Percentiles rank a stretch among this genome's conserved stretches.
Conservation (phyloP, 805 yeast genomes). For the Cyberlindnera nakhonratchasimensis region DNA sequence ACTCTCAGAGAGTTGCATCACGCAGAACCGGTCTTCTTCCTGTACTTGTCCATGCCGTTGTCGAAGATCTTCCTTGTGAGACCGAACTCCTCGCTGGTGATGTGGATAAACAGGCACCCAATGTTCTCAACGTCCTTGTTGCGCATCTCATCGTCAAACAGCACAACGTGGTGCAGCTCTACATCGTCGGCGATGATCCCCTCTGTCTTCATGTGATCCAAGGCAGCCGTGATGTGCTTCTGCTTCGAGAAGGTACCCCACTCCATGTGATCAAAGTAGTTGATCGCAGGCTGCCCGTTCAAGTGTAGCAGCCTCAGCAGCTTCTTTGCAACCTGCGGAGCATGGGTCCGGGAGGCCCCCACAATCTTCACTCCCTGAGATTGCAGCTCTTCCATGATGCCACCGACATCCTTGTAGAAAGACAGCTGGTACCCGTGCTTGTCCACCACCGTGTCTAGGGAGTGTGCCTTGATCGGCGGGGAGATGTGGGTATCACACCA, state of each 20-base stretch:
- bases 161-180: conserved; percentile 36
- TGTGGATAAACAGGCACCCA: conserved; percentile 67
- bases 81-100: conserved; percentile 43
- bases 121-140: conserved; percentile 70
- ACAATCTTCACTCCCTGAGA: conserved; percentile 48
- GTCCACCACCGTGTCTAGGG: conserved; percentile 44
- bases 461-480: conserved; percentile 45
- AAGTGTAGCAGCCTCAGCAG: conserved; percentile 53
- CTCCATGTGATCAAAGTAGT: conserved; percentile 54
- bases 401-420: conserved; percentile 66
- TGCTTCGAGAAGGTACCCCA: conserved; percentile 68
- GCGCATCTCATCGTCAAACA: conserved; percentile 79
- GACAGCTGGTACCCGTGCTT: conserved; percentile 49
- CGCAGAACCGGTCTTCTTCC: conserved; percentile 1
- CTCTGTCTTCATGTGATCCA: conserved; percentile 26
- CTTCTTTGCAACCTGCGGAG: conserved; percentile 72
- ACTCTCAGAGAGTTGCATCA: not conserved
- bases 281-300: conserved; percentile 47
- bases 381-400: conserved; percentile 51
- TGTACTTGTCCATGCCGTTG: conserved; percentile 5
- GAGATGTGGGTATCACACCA: conserved; percentile 79
- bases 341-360: conserved; percentile 76
- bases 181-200: conserved; percentile 45
- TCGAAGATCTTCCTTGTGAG: conserved; percentile 17
- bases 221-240: conserved; percentile 54